Conservation (phyloP, 192 early-diverging fungal genomes). For the Coemansia sp. region DNA sequence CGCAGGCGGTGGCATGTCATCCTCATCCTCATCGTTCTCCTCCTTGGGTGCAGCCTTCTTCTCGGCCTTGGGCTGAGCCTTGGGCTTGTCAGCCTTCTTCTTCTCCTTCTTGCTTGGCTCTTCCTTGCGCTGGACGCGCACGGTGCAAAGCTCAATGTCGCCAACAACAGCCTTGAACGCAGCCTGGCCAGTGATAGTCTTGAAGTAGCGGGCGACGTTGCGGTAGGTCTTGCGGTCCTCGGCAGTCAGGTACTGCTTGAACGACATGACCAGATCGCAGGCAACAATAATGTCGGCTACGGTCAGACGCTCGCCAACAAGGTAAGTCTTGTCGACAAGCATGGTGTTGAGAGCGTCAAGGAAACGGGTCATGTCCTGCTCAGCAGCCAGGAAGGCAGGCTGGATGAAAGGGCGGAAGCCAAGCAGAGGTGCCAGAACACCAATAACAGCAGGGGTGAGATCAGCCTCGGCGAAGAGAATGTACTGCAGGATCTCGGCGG, state of each 20-base stretch:
- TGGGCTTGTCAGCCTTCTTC: conserved; percentile 55
- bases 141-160: conserved; percentile 65
- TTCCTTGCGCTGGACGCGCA: conserved; percentile 51
- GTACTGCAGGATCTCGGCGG: conserved; percentile 64
- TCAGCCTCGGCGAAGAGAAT: conserved; percentile 62
- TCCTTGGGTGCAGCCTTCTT: conserved; percentile 27
- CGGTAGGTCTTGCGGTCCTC: conserved; percentile 80
- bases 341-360: conserved; percentile 74
- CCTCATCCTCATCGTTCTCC: conserved; percentile 57
- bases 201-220: conserved; percentile 92
- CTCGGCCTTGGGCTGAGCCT: conserved; percentile 48
- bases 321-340: conserved; percentile 82
- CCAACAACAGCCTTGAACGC: conserved; percentile 82
- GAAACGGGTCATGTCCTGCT: conserved; percentile 63
- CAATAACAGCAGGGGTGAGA: conserved; percentile 43
- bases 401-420: conserved; percentile 54
- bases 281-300: conserved; percentile 83
- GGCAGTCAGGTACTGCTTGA: conserved; percentile 54
- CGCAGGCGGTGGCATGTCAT: conserved; percentile 60
- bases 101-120: conserved; percentile 64
- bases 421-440: conserved; percentile 54
- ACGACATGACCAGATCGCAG: conserved; percentile 38
- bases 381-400: conserved; percentile 67
- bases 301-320: conserved; percentile 92
- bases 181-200: conserved; percentile 78